These are phyloP conservation scores for Zelonia costaricensis DNA, from an alignment of 208 protist species.

Conservation along the genomic window DNA sequence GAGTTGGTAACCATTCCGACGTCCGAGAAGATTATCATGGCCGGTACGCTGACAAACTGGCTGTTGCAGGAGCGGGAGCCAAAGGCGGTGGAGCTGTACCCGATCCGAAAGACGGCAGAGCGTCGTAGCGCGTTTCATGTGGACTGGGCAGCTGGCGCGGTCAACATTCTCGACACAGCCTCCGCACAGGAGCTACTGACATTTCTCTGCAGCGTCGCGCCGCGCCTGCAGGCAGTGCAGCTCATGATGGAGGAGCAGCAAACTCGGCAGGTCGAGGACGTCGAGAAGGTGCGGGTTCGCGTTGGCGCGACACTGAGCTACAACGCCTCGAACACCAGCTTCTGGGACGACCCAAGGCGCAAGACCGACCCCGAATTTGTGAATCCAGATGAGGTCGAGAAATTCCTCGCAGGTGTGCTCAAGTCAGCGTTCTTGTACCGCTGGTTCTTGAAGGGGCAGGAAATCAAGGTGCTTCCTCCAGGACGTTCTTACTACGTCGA, in stretches of 20 bases:
- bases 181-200: slow-evolving; percentile 87
- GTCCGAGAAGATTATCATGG: slow-evolving; percentile 42
- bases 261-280: slow-evolving; percentile 45
- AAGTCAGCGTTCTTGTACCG: slow-evolving; percentile 79
- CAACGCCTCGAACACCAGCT: slow-evolving; percentile 78
- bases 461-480: slow-evolving; percentile 70
- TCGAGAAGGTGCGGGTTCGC: slow-evolving; percentile 80
- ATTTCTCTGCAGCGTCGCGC: slow-evolving; percentile 84
- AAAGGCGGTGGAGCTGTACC: slow-evolving; percentile 53
- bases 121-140: slow-evolving; percentile 72
- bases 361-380: slow-evolving; percentile 66
- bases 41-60: slow-evolving; percentile 76
- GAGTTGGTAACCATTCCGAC: slow-evolving; percentile 51
- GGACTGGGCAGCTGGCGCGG: slow-evolving; percentile 86
- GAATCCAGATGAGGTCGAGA: slow-evolving; percentile 73
- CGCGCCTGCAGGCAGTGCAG: slow-evolving; percentile 87
- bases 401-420: slow-evolving; percentile 67
- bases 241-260: slow-evolving; percentile 90
- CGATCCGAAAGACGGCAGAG: slow-evolving; percentile 14
- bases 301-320: slow-evolving; percentile 74
- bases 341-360: slow-evolving; percentile 82
- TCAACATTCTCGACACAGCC: slow-evolving; percentile 85
- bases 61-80: slow-evolving; percentile 77
- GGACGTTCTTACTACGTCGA: slow-evolving; percentile 76
- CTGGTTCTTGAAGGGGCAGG: slow-evolving; percentile 79